Base-by-base conservation (phyloP, 2,329 filamentous ascomycete genomes). In the Fusarium circinatum region DNA sequence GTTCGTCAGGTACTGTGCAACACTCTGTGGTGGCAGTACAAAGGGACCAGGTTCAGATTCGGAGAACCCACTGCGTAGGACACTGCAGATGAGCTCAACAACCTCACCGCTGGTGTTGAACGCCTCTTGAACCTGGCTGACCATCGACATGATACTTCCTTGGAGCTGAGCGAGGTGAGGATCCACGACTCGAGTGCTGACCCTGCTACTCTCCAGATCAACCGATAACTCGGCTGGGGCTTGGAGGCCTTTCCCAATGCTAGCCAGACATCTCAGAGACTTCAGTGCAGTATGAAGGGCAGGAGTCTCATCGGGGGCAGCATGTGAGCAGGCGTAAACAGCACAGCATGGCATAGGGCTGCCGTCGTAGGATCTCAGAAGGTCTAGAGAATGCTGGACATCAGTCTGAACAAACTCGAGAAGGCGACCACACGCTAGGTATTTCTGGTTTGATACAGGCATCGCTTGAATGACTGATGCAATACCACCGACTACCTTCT, bases 41-140 rank as follows among this genome's bases (percentile, higher is more conserved):
- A 96, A 96, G 2, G 93, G 92, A 0, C 94, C 94, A 7, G 92
- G 89, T 32, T 90, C 88, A 1, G 86, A 88, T 80, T 97, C 94
- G 2, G 91, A 91, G 77, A 95, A 95, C 1, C 94, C 94, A 26
- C 90, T 89, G 45, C 91, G 89, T 56, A 96, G 86, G 54, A 95
- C 89, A 65, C 86, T 87, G 82, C 94, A 96, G 39, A 92, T 90
- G 8, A 89, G 86, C 77, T 95, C 93, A 28, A 92, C 87, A 17
- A 94, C 88, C 74, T 95, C 94, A 28, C 89, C 88, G 65, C 89
- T 90, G 5, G 82, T 83, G 8, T 85, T 86, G 51, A 94, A 91
- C 0, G 88, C 78, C 7, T 78, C 70, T 68, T 88, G 87, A 9
- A 88, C 71, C n/a, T 85, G 82, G 17, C 84, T 79, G 39, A 90